phyloP scores from a whole-genome alignment of 331 rosid species.

The Quercus lobata region DNA sequence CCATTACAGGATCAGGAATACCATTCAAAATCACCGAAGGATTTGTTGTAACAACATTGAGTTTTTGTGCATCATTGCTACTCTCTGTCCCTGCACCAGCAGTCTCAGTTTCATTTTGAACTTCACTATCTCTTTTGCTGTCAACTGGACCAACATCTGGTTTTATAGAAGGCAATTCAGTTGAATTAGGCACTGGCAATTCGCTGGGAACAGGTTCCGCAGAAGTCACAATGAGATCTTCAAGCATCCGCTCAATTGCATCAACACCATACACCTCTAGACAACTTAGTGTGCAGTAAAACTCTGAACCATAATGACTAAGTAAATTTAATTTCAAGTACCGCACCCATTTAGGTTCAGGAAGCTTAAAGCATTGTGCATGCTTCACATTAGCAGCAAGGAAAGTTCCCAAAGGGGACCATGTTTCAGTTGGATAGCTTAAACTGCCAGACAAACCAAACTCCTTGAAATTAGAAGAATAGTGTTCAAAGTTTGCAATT shows the following conservation, averaged over 20 bases:
- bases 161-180: conserved; percentile 43
- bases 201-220: conserved; percentile 44
- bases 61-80: conserved; percentile 32
- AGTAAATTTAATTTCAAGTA: conserved; percentile 66
- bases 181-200: conserved; percentile 43
- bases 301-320: conserved; percentile 88
- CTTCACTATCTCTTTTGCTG: conserved; percentile 23
- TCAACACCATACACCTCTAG: conserved; percentile 85
- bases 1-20: conserved; percentile 65
- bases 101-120: conserved; percentile 30
- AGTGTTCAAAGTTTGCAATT: conserved; percentile 86
- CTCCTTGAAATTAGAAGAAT: conserved; percentile 87
- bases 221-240: conserved; percentile 75
- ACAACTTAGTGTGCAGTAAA: conserved; percentile 86
- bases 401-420: conserved; percentile 60
- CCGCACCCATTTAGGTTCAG: conserved; percentile 82
- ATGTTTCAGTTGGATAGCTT: conserved; percentile 67
- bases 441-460: conserved; percentile 67
- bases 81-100: conserved; percentile 27
- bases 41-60: conserved; percentile 33
- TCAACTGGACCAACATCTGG: conserved; percentile 47
- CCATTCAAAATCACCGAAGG: conserved; percentile 25
- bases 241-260: conserved; percentile 85
- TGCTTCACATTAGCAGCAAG: conserved; percentile 79
- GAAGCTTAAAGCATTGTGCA: conserved; percentile 63